These are phyloP conservation scores for Vicia faba DNA, from an alignment of 306 rosid species.

Conservation along the genomic window DNA sequence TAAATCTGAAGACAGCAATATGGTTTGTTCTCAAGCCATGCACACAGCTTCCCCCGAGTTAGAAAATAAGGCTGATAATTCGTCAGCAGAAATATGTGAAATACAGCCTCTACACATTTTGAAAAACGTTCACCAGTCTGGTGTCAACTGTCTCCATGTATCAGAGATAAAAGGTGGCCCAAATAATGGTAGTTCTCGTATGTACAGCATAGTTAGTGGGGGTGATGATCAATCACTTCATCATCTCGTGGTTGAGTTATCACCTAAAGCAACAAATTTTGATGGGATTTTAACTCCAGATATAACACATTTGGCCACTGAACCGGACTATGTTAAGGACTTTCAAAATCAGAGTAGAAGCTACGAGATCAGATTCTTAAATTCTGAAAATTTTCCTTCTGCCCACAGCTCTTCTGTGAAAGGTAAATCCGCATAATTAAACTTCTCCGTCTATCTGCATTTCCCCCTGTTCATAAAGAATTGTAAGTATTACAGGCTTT, in stretches of 20 bases:
- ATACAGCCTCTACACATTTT: conserved; percentile 63
- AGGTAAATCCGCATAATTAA: conserved; percentile 49
- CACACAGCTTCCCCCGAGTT: conserved; percentile 39
- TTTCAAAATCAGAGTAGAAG: conserved; percentile 41
- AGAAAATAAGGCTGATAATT: conserved; percentile 46
- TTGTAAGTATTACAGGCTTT: conserved; percentile 3
- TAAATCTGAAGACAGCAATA: conserved; percentile 42
- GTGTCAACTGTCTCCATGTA: conserved; percentile 92
- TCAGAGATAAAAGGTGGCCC: conserved; percentile 55
- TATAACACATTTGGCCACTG: conserved; percentile 25
- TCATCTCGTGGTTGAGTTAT: conserved; percentile 61
- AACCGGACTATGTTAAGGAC: conserved; percentile 41
- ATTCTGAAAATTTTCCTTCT: conserved; percentile 54
- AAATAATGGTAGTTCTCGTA: conserved; percentile 40
- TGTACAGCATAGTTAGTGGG: conserved; percentile 73
- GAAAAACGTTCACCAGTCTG: conserved; percentile 76
- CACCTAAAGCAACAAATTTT: conserved; percentile 37
- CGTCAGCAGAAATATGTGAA: conserved; percentile 55
- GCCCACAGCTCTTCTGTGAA: conserved; percentile 94
- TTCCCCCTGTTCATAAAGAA: background rate
- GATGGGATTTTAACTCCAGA: conserved; percentile 43
- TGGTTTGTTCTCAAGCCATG: conserved; percentile 44
- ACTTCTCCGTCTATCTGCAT: conserved; percentile 5
- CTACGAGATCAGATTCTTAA: conserved; percentile 52
- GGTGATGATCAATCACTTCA: conserved; percentile 95